Conservation (phyloP, 1,284 basidiomycete genomes). For the Tilletia caries region DNA sequence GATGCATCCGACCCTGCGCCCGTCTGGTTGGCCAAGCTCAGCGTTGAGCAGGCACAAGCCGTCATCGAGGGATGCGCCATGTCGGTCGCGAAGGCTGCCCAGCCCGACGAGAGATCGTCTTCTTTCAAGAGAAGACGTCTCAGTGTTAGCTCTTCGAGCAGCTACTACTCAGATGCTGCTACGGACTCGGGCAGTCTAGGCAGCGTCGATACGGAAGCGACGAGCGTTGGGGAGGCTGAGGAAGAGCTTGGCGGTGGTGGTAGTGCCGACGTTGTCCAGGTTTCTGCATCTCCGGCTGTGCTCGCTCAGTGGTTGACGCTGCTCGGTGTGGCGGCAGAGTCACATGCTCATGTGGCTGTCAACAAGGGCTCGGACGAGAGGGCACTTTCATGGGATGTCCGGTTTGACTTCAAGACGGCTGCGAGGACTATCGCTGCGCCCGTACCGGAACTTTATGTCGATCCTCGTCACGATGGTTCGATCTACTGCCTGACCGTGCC, state of each 20-base stretch:
- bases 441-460: background rate
- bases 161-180: background rate
- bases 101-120: background rate
- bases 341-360: background rate
- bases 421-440: background rate
- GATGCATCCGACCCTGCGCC: background rate
- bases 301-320: background rate
- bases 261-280: no score
- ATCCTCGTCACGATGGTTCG: constrained; percentile 20
- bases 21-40: background rate
- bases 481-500: constrained; percentile 21
- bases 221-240: background rate
- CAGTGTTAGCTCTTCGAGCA: background rate
- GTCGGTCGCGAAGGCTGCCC: background rate
- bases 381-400: no score
- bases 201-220: background rate
- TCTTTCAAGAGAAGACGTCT: background rate
- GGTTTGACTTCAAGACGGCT: no score
- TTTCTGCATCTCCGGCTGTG: no score
- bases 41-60: background rate
- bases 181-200: background rate
- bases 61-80: background rate
- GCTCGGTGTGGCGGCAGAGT: constrained; percentile 15
- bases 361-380: no score
- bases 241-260: background rate